phyloP scores from a whole-genome alignment of 2,329 filamentous ascomycete species.

The Scytalidium lignicola region DNA sequence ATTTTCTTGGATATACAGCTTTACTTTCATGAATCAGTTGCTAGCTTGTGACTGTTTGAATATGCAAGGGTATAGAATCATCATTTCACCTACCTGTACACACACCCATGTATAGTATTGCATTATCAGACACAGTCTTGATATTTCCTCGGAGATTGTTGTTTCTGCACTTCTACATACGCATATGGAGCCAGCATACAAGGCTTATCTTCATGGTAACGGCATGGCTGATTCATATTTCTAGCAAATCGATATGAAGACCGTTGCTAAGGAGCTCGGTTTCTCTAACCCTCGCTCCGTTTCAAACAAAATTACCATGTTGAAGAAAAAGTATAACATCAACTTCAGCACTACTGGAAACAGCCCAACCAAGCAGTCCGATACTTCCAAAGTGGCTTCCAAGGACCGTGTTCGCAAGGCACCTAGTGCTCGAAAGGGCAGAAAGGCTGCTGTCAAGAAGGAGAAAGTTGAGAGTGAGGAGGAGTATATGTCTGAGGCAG shows the following conservation, averaged over 20 bases:
- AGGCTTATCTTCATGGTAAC: too few species aligned
- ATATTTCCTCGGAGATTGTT: too few species aligned
- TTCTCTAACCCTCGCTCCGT: slow-evolving; percentile 19
- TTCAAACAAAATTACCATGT: slow-evolving; percentile 13
- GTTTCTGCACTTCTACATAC: too few species aligned
- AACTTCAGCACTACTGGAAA: slow-evolving; percentile 6
- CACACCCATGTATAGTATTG: too few species aligned
- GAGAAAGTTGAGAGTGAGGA: slow-evolving; percentile 12
- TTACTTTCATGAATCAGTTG: neutral
- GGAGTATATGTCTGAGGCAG: neutral
- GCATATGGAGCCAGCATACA: too few species aligned
- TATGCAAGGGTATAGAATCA: too few species aligned
- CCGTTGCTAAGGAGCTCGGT: slow-evolving; percentile 13
- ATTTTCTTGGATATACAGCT: neutral
- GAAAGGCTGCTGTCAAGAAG: slow-evolving; percentile 14
- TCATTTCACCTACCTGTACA: too few species aligned
- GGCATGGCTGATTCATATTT: neutral
- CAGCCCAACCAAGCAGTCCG: neutral
- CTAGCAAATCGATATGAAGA: slow-evolving; percentile 15
- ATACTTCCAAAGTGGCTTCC: slow-evolving; percentile 4
- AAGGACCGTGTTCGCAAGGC: slow-evolving; percentile 3
- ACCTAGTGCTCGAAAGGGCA: slow-evolving; percentile 9
- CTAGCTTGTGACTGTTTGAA: too few species aligned
- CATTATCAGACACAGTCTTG: too few species aligned
- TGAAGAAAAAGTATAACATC: slow-evolving; percentile 24